phyloP scores from a whole-genome alignment of 169 alveolate species.

The Plasmodium vivax region DNA sequence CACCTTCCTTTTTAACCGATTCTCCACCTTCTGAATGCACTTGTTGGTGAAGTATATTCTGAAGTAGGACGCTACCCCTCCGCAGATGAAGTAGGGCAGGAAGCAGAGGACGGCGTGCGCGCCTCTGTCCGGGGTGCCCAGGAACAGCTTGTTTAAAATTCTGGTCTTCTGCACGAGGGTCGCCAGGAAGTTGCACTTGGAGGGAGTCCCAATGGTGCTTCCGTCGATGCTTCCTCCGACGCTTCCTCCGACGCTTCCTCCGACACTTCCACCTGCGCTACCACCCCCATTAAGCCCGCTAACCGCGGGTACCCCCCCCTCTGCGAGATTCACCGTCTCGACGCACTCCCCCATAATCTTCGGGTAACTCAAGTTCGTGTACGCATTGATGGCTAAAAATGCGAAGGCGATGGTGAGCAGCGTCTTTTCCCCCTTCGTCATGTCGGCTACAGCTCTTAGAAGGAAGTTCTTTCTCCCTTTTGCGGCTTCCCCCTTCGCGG shows the following conservation, averaged over 20 bases:
- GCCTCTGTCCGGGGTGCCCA: background rate
- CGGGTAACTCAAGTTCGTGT: conserved; percentile 58
- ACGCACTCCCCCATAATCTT: conserved; percentile 67
- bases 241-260: too few species aligned
- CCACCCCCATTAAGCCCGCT: background rate
- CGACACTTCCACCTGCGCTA: background rate
- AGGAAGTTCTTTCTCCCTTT: conserved; percentile 11
- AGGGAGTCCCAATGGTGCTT: background rate
- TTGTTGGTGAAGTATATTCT: conserved; percentile 52
- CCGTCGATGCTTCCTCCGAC: background rate
- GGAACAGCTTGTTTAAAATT: background rate
- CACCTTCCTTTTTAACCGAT: conserved; percentile 22
- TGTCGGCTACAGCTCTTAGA: conserved; percentile 29
- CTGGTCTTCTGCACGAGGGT: background rate
- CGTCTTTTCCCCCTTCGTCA: conserved; percentile 44
- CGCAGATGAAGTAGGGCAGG: conserved; percentile 48
- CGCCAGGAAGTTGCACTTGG: background rate
- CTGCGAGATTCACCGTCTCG: background rate
- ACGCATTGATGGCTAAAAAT: conserved; percentile 58
- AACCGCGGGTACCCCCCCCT: background rate
- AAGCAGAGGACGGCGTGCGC: background rate
- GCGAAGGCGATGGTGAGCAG: conserved; percentile 7
- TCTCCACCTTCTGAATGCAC: conserved; percentile 35
- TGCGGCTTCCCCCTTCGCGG: background rate
- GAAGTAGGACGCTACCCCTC: conserved; percentile 68